Conservation (phyloP, 2,329 filamentous ascomycete genomes). For the Arthroderma sp. region DNA sequence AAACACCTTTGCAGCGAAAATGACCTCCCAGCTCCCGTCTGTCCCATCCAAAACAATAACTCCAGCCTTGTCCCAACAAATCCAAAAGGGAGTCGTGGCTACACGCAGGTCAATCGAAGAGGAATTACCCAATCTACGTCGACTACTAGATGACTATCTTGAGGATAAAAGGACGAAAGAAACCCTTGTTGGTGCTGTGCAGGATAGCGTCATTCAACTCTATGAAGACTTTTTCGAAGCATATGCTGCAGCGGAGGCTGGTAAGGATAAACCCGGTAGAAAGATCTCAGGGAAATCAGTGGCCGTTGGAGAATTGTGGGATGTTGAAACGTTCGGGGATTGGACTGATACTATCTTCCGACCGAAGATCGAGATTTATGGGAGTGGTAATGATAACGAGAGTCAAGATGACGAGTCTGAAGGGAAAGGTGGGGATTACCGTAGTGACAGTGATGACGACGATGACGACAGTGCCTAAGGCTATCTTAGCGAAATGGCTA, state of each 20-base stretch:
- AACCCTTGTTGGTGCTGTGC: conserved; percentile 53
- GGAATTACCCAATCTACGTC: conserved; percentile 45
- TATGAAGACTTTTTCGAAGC: conserved; percentile 55
- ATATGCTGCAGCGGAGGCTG: conserved; percentile 31
- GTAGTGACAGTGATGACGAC: conserved; percentile 1
- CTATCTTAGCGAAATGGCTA: background rate
- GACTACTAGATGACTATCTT: conserved; percentile 51
- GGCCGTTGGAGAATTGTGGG: conserved; percentile 53
- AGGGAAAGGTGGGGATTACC: conserved; percentile 22
- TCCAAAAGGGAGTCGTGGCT: conserved; percentile 31
- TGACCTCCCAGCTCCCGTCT: conserved; percentile 39
- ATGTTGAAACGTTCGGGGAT: conserved; percentile 51
- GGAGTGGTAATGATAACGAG: background rate
- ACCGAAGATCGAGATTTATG: conserved; percentile 35
- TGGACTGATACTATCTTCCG: conserved; percentile 50
- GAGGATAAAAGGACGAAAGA: conserved; percentile 53
- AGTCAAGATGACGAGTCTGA: conserved; percentile 15
- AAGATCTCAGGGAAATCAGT: conserved; percentile 36
- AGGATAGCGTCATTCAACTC: conserved; percentile 49
- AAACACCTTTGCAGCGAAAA: conserved; percentile 44
- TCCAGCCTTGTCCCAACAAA: conserved; percentile 9
- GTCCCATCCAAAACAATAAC: conserved; percentile 1
- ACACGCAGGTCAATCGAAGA: conserved; percentile 46
- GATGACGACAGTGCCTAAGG: background rate
- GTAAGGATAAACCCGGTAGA: conserved; percentile 15